These are phyloP conservation scores for Kodamaea kaohsiungensis DNA, from an alignment of 805 yeast genomes.

Conservation along the genomic window DNA sequence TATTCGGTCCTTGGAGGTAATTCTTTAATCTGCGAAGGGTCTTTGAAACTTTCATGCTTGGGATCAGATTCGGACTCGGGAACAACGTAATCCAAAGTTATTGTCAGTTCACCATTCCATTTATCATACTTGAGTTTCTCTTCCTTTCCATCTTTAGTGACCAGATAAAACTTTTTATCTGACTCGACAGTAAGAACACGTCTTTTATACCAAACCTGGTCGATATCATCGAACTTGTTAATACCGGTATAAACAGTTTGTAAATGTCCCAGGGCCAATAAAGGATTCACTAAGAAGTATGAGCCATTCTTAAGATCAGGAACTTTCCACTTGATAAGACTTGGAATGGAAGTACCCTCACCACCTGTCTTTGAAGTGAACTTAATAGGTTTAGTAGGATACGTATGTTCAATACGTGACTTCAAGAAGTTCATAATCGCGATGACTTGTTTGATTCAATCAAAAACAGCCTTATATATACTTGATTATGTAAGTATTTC, in stretches of 20 bases:
- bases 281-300: conserved; percentile 46
- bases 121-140: conserved; percentile 37
- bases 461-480: neutral
- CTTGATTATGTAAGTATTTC: neutral
- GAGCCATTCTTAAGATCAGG: conserved; percentile 35
- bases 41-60: conserved; percentile 27
- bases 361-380: conserved; percentile 15
- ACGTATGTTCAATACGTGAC: conserved; percentile 25
- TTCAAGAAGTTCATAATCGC: conserved; percentile 14
- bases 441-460: neutral
- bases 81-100: conserved; percentile 52
- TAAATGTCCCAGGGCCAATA: conserved; percentile 47
- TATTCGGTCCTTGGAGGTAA: conserved; percentile 72
- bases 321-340: conserved; percentile 36
- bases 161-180: conserved; percentile 26
- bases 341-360: conserved; percentile 18
- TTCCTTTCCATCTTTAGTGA: conserved; percentile 16
- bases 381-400: conserved; percentile 25
- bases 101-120: conserved; percentile 46
- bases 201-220: conserved; percentile 48
- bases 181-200: conserved; percentile 29
- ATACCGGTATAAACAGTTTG: conserved; percentile 52
- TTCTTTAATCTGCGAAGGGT: conserved; percentile 52
- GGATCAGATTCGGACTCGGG: conserved; percentile 17
- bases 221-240: conserved; percentile 41